A percentile compares a stretch with the other conserved stretches of the same genome.
phyloP scores from a whole-genome alignment of 2,329 filamentous ascomycete genomes.

The Epichloe bromicola region DNA sequence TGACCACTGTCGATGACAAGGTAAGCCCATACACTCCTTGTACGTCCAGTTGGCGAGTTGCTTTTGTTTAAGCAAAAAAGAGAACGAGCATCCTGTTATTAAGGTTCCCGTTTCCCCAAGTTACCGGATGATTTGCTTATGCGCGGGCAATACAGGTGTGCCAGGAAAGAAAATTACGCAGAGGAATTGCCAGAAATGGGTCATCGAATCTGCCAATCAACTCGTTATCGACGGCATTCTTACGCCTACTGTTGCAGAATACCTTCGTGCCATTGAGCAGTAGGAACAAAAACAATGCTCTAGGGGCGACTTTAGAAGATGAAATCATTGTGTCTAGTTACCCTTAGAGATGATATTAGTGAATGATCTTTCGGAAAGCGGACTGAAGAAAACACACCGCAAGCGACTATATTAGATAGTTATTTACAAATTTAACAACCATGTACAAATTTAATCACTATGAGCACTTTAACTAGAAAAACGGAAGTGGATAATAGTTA shows the following conservation, averaged over 20 bases:
- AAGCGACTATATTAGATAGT: too few relatives aligned
- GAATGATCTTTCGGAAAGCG: too few relatives aligned
- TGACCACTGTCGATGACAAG: constrained; percentile 5
- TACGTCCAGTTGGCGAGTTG: not conserved
- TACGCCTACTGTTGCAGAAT: constrained; percentile 10
- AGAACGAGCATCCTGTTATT: not conserved
- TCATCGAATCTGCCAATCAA: constrained; percentile 19
- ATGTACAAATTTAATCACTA: too few relatives aligned
- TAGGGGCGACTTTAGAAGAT: too few relatives aligned
- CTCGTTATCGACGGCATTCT: constrained; percentile 18
- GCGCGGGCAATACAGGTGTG: not conserved
- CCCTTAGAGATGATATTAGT: too few relatives aligned
- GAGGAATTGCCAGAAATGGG: constrained; percentile 23
- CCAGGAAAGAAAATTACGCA: constrained; percentile 13
- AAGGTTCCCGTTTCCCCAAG: not conserved
- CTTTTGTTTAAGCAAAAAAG: too few relatives aligned
- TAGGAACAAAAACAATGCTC: constrained; percentile 2
- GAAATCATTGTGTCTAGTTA: too few relatives aligned
- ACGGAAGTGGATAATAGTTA: too few relatives aligned
- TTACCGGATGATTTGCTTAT: not conserved
- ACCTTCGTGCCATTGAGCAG: constrained; percentile 15
- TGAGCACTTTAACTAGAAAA: too few relatives aligned
- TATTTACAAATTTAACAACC: too few relatives aligned
- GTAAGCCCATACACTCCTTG: not conserved
- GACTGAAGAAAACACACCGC: too few relatives aligned